Evolutionary conservation across 306 rosid genomes (phyloP), one percentile per base, ranked within the genome.

Genomic region (Trifolium pratense): DNA sequence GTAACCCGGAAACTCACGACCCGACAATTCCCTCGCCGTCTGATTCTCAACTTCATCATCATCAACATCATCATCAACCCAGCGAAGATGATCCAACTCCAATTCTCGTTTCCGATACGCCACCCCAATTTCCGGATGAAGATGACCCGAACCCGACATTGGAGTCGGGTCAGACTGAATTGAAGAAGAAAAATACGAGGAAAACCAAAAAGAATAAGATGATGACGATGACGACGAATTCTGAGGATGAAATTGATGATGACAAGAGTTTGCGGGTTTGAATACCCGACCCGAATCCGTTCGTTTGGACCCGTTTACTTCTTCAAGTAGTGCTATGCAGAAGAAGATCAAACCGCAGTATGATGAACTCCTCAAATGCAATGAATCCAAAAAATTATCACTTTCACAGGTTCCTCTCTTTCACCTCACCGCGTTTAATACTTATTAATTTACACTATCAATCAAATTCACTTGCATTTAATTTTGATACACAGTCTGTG

Each of bases 361-460:
- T 43, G 55, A 66, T 66, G 55, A n/a, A n/a, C n/a, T n/a, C n/a
- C n/a, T n/a, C n/a, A n/a, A n/a, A n/a, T n/a, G n/a, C n/a, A n/a
- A n/a, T n/a, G n/a, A 64, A 6, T 39, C 70, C 9, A 39, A 40
- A 1, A 13, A 21, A 6, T 8, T 66, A 12, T 42, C 17, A 66
- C 37, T 66, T 6, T 6, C 55, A 12, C 71, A 66, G 71, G 71
- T n/a, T n/a, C n/a, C n/a, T n/a, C n/a, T n/a, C n/a, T n/a, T n/a
- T n/a, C n/a, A n/a, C n/a, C n/a, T n/a, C n/a, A n/a, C n/a, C n/a
- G n/a, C n/a, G n/a, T n/a, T n/a, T n/a, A n/a, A n/a, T n/a, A n/a
- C n/a, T n/a, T n/a, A n/a, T 66, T n/a, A n/a, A n/a, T n/a, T n/a
- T n/a, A n/a, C n/a, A n/a, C n/a, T n/a, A n/a, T n/a, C n/a, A n/a